These are phyloP conservation scores for Curvularia sp. DNA, from an alignment of 2,329 filamentous ascomycete species.

Conservation along the genomic window DNA sequence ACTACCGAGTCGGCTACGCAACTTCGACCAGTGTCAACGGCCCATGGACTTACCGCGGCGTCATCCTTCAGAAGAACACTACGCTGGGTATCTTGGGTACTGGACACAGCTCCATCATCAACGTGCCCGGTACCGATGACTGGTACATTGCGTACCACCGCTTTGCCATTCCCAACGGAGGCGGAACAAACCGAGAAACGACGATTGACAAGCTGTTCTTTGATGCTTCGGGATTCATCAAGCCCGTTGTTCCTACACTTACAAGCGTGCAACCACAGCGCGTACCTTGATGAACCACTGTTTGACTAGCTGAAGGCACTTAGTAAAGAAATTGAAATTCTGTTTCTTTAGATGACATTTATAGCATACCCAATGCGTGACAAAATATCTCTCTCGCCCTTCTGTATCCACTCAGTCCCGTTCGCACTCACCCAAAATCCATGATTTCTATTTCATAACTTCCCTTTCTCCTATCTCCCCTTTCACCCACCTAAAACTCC, in stretches of 20 bases:
- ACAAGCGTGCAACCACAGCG: conserved; percentile 27
- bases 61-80: conserved; percentile 35
- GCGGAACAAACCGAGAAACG: conserved; percentile 34
- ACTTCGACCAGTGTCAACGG: conserved; percentile 30
- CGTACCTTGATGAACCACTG: neutral
- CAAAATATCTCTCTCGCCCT: too few species aligned
- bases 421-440: too few species aligned
- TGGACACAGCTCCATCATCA: conserved; percentile 37
- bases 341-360: too few species aligned
- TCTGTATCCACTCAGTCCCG: too few species aligned
- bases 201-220: conserved; percentile 38
- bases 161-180: conserved; percentile 34
- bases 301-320: neutral
- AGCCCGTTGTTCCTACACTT: conserved; percentile 34
- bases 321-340: neutral
- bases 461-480: too few species aligned
- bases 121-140: conserved; percentile 37
- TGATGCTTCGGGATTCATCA: conserved; percentile 32
- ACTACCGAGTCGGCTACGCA: conserved; percentile 40
- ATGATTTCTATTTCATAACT: too few species aligned
- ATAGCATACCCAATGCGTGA: too few species aligned
- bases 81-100: conserved; percentile 33
- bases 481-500: too few species aligned
- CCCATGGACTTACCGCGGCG: conserved; percentile 35
- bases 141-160: conserved; percentile 44